These are phyloP conservation scores for Carallia pectinifolia DNA, from an alignment of 345 rosid genomes.

Conservation along the genomic window DNA sequence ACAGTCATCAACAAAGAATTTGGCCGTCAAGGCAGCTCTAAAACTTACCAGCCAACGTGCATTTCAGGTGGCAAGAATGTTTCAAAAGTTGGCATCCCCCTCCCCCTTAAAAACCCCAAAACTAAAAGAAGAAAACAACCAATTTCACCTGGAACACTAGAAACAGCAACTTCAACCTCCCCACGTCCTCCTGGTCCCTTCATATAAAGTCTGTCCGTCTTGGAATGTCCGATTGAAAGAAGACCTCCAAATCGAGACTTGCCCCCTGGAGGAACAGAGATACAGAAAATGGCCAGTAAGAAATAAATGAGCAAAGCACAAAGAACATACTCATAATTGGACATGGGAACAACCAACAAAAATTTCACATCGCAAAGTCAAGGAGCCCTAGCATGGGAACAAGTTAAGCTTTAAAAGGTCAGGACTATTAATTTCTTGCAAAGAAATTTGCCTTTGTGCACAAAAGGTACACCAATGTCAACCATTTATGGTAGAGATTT, in stretches of 20 bases:
- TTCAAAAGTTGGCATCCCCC: no score
- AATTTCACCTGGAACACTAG: constrained; percentile 76
- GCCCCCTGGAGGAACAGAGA: constrained; percentile 48
- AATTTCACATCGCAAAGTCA: neutral
- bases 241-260: constrained; percentile 82
- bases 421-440: no score
- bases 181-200: constrained; percentile 99
- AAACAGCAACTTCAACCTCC: constrained; percentile 97
- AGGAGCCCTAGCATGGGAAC: neutral
- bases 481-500: neutral
- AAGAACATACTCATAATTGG: neutral
- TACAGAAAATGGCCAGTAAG: neutral
- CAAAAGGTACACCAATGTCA: neutral
- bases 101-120: neutral
- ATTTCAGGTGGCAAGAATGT: no score
- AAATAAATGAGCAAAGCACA: constrained; percentile 1
- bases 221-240: constrained; percentile 68
- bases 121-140: neutral
- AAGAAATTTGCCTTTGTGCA: no score
- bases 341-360: neutral
- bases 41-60: no score
- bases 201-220: constrained; percentile 89
- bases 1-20: no score
- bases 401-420: no score
- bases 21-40: no score